A percentile compares a stretch with the other conserved stretches of the same genome.
Evolutionary conservation across 257 asterid genomes (phyloP).

Genomic region (Nemophila menziesii): DNA sequence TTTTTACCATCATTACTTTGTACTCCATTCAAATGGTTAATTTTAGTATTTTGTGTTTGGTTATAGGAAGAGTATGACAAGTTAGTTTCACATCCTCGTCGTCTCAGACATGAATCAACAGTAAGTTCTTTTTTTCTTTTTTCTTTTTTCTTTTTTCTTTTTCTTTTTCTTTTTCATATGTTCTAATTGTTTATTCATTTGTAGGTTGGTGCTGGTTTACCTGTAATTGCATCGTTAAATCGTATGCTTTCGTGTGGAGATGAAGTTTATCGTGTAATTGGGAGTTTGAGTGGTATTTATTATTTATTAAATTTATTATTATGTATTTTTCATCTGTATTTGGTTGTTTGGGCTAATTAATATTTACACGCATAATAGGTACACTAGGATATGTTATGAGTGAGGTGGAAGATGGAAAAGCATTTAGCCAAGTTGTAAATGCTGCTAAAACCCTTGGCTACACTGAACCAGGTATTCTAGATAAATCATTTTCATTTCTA

Average conservation of each 20-base stretch:
- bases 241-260: conserved; percentile 82
- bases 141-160: too few relatives aligned
- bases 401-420: conserved; percentile 78
- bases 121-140: conserved; percentile 35
- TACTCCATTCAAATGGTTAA: neutral
- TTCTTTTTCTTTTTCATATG: too few relatives aligned
- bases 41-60: conserved; percentile 16
- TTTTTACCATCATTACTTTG: neutral
- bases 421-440: conserved; percentile 76
- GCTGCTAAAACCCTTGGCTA: conserved; percentile 83
- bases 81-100: conserved; percentile 61
- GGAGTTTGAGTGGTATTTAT: conserved; percentile 77
- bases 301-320: neutral
- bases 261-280: conserved; percentile 52
- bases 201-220: conserved; percentile 99
- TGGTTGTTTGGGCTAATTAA: conserved; percentile 9
- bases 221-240: conserved; percentile 74
- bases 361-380: conserved; percentile 34
- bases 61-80: conserved; percentile 82
- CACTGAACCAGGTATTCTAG: conserved; percentile 80
- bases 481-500: too few relatives aligned
- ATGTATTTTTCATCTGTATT: conserved; percentile 8
- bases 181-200: conserved; percentile 13
- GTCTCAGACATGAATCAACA: conserved; percentile 75
- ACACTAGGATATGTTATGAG: conserved; percentile 96